phyloP scores from a whole-genome alignment of 192 early-diverging fungal species.

The Entophlyctis helioformis region DNA sequence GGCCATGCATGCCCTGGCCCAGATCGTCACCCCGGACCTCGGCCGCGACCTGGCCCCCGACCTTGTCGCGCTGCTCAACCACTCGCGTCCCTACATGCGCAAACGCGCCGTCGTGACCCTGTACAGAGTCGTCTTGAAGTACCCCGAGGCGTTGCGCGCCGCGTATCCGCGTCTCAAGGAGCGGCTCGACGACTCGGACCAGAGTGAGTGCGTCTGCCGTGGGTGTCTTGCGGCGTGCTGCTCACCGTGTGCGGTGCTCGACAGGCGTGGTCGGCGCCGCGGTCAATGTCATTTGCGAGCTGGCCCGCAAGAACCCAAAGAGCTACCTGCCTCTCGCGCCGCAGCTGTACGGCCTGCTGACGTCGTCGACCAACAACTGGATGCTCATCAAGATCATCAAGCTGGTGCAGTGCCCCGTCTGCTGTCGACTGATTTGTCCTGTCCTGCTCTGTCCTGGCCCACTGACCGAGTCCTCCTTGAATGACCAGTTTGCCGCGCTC shows the following conservation, averaged over 20 bases:
- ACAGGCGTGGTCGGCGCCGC: slow-evolving; percentile 84
- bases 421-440: too few species aligned
- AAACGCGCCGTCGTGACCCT: slow-evolving; percentile 82
- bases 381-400: slow-evolving; percentile 99
- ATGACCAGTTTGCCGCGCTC: slow-evolving; percentile 71
- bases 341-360: slow-evolving; percentile 82
- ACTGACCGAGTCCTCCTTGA: too few species aligned
- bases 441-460: too few species aligned
- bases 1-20: slow-evolving; percentile 84
- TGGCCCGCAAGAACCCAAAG: slow-evolving; percentile 83
- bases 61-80: slow-evolving; percentile 73
- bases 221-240: too few species aligned
- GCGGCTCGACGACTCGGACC: slow-evolving; percentile 81
- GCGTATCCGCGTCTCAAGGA: slow-evolving; percentile 79
- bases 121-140: slow-evolving; percentile 81
- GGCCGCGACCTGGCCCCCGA: slow-evolving; percentile 81
- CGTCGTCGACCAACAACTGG: slow-evolving; percentile 92
- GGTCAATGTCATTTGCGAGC: slow-evolving; percentile 93
- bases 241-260: too few species aligned
- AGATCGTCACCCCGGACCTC: slow-evolving; percentile 84
- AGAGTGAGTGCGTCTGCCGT: slow-evolving; percentile 53
- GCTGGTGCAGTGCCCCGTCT: slow-evolving; percentile 40
- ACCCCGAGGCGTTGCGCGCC: slow-evolving; percentile 73
- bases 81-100: slow-evolving; percentile 85
- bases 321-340: slow-evolving; percentile 92